Percentiles rank a stretch among this genome's conserved stretches.
phyloP scores from a whole-genome alignment of 371 early-diverging fungal genomes.

The Massospora cicadina region DNA sequence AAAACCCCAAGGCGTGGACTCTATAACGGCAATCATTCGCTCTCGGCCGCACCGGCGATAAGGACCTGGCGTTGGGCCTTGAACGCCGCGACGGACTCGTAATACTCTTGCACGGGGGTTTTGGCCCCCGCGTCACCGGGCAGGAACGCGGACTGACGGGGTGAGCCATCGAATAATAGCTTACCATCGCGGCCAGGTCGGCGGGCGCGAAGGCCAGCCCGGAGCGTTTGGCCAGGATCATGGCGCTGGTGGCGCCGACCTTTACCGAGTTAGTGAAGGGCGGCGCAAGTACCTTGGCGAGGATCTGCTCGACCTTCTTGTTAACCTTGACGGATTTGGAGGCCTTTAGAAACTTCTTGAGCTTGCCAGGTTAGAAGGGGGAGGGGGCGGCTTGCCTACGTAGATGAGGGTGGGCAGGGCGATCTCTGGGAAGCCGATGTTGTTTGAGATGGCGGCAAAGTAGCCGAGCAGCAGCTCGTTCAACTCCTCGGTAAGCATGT shows the following conservation, averaged over 20 bases:
- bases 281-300: background rate
- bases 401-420: conserved; percentile 52
- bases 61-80: background rate
- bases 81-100: background rate
- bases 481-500: conserved; percentile 44
- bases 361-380: background rate
- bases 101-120: background rate
- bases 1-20: too few relatives aligned
- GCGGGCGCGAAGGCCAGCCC: conserved; percentile 1
- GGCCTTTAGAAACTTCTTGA: conserved; percentile 1
- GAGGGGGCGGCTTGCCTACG: conserved; percentile 17
- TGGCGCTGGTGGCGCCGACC: background rate
- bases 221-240: background rate
- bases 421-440: conserved; percentile 81
- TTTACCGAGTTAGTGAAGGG: background rate
- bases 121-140: background rate
- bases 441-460: conserved; percentile 40
- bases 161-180: background rate
- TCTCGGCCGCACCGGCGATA: background rate
- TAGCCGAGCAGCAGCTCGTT: conserved; percentile 46
- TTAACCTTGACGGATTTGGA: background rate
- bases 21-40: background rate
- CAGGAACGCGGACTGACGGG: background rate
- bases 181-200: background rate
- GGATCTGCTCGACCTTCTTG: background rate